These are phyloP conservation scores for Gastrolobium villosum DNA, from an alignment of 306 rosid genomes.

Conservation along the genomic window DNA sequence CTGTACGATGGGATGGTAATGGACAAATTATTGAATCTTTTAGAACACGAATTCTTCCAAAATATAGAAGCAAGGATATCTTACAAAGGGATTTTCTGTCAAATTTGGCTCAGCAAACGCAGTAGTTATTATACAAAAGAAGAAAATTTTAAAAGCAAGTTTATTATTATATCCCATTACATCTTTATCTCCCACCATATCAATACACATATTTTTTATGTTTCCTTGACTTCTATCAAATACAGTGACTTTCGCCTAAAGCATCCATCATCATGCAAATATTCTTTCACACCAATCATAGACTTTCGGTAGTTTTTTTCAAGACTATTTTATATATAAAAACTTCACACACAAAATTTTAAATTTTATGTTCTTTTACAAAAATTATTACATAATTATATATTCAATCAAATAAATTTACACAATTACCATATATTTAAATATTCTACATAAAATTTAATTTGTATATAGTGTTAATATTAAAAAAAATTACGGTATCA, in stretches of 20 bases:
- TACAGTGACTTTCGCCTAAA: constrained; percentile 18
- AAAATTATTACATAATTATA: no score
- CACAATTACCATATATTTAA: no score
- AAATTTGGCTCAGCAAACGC: constrained; percentile 53
- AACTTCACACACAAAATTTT: background rate
- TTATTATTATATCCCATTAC: constrained; percentile 39
- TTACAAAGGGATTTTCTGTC: constrained; percentile 47
- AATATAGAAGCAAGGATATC: constrained; percentile 49
- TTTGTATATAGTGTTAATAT: no score
- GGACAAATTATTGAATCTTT: constrained; percentile 48
- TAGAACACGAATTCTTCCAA: constrained; percentile 40
- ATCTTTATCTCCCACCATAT: constrained; percentile 38
- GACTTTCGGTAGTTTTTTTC: background rate
- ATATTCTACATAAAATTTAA: no score
- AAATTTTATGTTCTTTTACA: no score
- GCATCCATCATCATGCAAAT: constrained; percentile 23
- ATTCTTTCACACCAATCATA: constrained; percentile 32
- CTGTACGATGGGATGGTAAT: constrained; percentile 43
- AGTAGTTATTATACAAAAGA: constrained; percentile 27
- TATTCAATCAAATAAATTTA: no score
- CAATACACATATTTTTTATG: constrained; percentile 41
- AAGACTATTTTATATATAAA: background rate
- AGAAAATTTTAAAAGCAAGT: constrained; percentile 40
- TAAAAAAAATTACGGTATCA: no score
- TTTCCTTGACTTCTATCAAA: constrained; percentile 45